Evolutionary conservation across 768 basidiomycete species (phyloP).

Genomic region (Sarcomyxa edulis): DNA sequence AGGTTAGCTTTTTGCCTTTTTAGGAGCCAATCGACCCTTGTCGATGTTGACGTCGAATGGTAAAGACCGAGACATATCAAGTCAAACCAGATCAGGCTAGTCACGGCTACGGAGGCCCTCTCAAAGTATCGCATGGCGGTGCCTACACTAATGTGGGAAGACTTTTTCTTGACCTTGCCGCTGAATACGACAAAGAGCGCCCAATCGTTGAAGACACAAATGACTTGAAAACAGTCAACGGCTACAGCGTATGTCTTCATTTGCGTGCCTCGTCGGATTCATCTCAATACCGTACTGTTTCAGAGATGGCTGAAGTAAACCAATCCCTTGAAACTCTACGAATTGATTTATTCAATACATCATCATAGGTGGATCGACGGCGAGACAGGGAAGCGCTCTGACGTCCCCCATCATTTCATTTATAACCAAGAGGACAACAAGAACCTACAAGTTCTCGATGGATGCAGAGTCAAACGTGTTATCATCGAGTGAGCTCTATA

Average conservation of each 20-base stretch:
- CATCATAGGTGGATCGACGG: constrained; percentile 47
- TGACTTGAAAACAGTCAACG: constrained; percentile 34
- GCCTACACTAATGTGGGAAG: constrained; percentile 32
- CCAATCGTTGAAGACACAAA: constrained; percentile 41
- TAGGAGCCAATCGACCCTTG: neutral
- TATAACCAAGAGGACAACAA: constrained; percentile 42
- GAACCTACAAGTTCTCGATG: constrained; percentile 36
- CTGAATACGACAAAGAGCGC: constrained; percentile 43
- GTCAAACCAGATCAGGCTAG: constrained; percentile 18
- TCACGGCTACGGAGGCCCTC: constrained; percentile 47
- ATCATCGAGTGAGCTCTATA: constrained; percentile 37
- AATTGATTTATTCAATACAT: neutral
- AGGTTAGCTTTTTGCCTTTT: constrained; percentile 28
- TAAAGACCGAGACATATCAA: constrained; percentile 37
- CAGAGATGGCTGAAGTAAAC: constrained; percentile 55
- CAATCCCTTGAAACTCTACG: neutral
- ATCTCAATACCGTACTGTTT: no score
- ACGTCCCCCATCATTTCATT: constrained; percentile 46
- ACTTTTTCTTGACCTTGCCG: constrained; percentile 42
- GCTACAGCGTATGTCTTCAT: constrained; percentile 43
- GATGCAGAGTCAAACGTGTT: constrained; percentile 40
- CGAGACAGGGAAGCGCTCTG: constrained; percentile 51
- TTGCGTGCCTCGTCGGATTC: no score
- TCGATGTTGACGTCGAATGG: neutral
- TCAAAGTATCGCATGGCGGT: constrained; percentile 41